phyloP scores from a whole-genome alignment of 2,329 filamentous ascomycete genomes.

The Colletotrichum magnum region DNA sequence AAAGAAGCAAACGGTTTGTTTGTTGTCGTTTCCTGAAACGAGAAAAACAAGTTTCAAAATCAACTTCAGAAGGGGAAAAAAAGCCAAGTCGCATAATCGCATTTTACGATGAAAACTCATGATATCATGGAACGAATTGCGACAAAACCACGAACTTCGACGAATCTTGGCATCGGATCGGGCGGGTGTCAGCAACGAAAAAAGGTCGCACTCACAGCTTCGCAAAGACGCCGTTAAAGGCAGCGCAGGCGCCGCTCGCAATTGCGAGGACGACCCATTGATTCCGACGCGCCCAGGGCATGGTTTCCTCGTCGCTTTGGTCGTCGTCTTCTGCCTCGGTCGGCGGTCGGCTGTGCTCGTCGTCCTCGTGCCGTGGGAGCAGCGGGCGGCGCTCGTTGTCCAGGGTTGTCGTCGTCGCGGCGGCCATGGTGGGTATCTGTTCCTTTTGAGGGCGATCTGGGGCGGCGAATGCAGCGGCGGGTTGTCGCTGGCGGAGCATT shows the following conservation, averaged over 20 bases:
- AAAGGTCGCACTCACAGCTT: constrained; percentile 73
- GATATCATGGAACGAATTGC: too few relatives aligned
- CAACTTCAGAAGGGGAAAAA: too few relatives aligned
- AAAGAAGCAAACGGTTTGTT: neutral
- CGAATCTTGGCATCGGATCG: constrained; percentile 17
- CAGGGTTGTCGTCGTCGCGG: constrained; percentile 36
- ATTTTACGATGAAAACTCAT: too few relatives aligned
- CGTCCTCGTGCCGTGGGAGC: constrained; percentile 39
- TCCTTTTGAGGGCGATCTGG: constrained; percentile 33
- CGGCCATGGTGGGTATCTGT: constrained; percentile 42
- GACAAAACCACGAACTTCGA: neutral
- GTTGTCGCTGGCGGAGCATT: constrained; percentile 44
- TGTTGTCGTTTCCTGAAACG: too few relatives aligned
- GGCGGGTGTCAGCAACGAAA: neutral
- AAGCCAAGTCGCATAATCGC: too few relatives aligned
- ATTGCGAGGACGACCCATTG: constrained; percentile 80
- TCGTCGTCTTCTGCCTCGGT: constrained; percentile 19
- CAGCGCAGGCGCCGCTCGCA: constrained; percentile 82
- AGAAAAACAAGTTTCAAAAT: too few relatives aligned
- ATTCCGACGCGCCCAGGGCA: constrained; percentile 49
- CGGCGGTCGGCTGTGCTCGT: constrained; percentile 24
- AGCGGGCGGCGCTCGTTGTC: constrained; percentile 45
- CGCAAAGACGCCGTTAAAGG: constrained; percentile 86
- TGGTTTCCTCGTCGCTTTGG: constrained; percentile 14
- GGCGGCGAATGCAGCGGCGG: constrained; percentile 34